Evolutionary conservation across 176 grass and related monocot species (phyloP).

Genomic region (Cymbopogon citratus): DNA sequence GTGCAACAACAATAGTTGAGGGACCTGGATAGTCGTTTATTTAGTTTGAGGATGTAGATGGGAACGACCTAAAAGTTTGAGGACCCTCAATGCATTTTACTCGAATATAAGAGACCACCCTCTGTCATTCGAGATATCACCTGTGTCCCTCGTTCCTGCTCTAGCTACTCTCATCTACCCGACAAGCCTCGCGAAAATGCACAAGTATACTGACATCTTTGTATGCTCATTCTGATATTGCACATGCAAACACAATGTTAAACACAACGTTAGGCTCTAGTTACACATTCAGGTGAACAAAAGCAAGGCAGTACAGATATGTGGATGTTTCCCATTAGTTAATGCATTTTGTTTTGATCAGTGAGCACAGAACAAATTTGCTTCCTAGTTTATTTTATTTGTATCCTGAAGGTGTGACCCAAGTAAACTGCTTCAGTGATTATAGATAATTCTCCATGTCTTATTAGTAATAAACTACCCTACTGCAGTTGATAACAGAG

Average conservation of each 20-base stretch:
- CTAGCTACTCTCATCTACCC: conserved; percentile 59
- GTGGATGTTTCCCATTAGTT: neutral
- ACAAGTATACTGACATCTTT: conserved; percentile 40
- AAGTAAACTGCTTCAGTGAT: no score
- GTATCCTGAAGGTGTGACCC: neutral
- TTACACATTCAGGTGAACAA: neutral
- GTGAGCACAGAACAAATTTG: neutral
- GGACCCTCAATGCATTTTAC: no score
- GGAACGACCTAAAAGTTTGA: no score
- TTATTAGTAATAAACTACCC: conserved; percentile 8
- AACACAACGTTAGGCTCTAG: neutral
- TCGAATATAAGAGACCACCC: no score
- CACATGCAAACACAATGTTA: neutral
- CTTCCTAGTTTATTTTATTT: neutral
- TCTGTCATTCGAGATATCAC: no score
- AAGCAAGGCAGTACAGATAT: neutral
- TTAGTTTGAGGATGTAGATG: no score
- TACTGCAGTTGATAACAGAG: conserved; percentile 63
- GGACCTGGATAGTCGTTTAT: no score
- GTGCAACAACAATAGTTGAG: no score
- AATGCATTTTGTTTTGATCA: neutral
- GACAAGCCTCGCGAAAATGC: conserved; percentile 51
- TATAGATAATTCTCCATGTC: neutral
- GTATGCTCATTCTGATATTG: neutral
- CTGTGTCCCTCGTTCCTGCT: no score